Base-by-base conservation (phyloP, 345 rosid species). In the Kernera saxatilis region DNA sequence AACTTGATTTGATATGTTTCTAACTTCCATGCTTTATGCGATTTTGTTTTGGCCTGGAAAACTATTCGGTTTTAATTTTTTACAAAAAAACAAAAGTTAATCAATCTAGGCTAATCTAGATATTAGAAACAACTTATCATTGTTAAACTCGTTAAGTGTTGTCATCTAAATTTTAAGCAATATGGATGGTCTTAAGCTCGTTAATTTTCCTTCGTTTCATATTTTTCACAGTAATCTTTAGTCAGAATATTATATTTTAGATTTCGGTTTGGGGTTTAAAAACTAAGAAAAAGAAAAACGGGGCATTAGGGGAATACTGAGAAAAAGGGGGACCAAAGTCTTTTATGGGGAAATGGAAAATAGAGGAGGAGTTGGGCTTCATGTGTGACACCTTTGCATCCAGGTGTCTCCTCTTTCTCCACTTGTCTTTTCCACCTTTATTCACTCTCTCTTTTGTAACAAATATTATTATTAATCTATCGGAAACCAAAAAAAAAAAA, bases 331-430 rank as follows among this genome's bases (percentile, higher is more conserved):
- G 54, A 59, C 30, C 56, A 44, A 33, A 64, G 51, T 40, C 72
- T 45, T 35, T 35, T 26, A 33, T 39, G 39, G 62, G 27, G 43
- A 67, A 73, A 46, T 61, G 45, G 10, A 37, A 44, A 57, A 14
- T 1, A 2, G 3, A 25, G 37, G 3, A 44, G 18, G 40, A 43
- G 45, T 18, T 65, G 68, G 65, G 57, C 72, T 58, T 57, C 77
- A 70, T 41, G 76, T 66, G 76, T 65, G 72, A 76, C 78, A 78
- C 77, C 37, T 70, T 41, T 57, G 71, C 79, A 69, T 40, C 39
- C 12, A 66, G 29, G 53, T 67, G 58, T 60, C 61, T 62, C 30
- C 21, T 35, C 59, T 51, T 58, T 57, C 40, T 27, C 54, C 73
- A 48, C 69, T 54, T 66, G 65, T 75, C 72, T 48, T 33, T 67